These are phyloP conservation scores for Tephrocybe sp. DNA, from an alignment of 768 basidiomycete genomes.

Conservation along the genomic window DNA sequence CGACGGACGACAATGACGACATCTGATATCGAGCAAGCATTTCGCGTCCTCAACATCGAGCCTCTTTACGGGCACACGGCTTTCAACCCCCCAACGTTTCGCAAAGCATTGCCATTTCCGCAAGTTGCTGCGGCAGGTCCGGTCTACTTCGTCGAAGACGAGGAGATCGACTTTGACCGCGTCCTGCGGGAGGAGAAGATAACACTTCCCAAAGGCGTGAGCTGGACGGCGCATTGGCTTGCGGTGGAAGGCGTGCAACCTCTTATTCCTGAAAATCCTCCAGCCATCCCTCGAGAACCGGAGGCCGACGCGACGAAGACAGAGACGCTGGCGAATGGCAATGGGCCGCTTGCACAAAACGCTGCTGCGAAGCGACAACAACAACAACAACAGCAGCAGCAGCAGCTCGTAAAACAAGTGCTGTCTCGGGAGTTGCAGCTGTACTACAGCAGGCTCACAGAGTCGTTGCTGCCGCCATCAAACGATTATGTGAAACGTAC, in stretches of 20 bases:
- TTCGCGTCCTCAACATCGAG: conserved; percentile 94
- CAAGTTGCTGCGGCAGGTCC: conserved; percentile 56
- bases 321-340: conserved; percentile 24
- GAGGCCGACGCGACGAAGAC: conserved; percentile 31
- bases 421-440: conserved; percentile 92
- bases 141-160: conserved; percentile 94
- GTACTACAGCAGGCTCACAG: conserved; percentile 90
- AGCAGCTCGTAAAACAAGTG: conserved; percentile 86
- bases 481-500: conserved; percentile 71
- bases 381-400: conserved; percentile 56
- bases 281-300: conserved; percentile 23
- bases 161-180: conserved; percentile 95
- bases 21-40: conserved; percentile 89
- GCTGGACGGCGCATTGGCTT: conserved; percentile 96
- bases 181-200: conserved; percentile 87
- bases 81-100: conserved; percentile 62
- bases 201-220: conserved; percentile 73
- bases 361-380: conserved; percentile 36
- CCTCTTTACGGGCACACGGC: conserved; percentile 87
- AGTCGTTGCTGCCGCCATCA: conserved; percentile 73
- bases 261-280: conserved; percentile 22
- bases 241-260: conserved; percentile 94
- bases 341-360: conserved; percentile 13
- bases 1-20: conserved; percentile 88
- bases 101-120: conserved; percentile 55